These are phyloP conservation scores for Crucihimalaya himalaica DNA, from an alignment of 345 rosid species.

Conservation along the genomic window DNA sequence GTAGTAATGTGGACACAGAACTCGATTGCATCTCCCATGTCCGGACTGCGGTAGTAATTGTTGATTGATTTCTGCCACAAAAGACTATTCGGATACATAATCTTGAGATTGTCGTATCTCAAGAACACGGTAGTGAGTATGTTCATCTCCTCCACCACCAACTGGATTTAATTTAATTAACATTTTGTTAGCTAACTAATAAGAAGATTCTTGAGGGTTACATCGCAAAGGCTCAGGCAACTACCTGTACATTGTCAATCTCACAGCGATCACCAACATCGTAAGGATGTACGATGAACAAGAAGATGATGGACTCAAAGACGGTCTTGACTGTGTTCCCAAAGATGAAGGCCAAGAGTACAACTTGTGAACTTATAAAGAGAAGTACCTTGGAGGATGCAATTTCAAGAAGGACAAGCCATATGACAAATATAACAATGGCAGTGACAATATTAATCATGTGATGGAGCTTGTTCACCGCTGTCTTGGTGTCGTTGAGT, in stretches of 20 bases:
- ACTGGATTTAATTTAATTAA: slow-evolving; percentile 32
- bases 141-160: slow-evolving; percentile 95
- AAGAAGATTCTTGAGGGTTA: background rate
- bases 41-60: slow-evolving; percentile 88
- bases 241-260: slow-evolving; percentile 80
- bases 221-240: background rate
- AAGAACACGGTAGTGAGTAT: slow-evolving; percentile 79
- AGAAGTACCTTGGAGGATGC: slow-evolving; percentile 69
- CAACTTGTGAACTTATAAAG: slow-evolving; percentile 71
- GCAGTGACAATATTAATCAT: slow-evolving; percentile 62
- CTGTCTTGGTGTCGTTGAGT: slow-evolving; percentile 89
- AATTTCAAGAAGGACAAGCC: slow-evolving; percentile 70
- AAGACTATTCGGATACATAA: slow-evolving; percentile 63
- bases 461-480: slow-evolving; percentile 80
- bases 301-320: slow-evolving; percentile 85
- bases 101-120: slow-evolving; percentile 75
- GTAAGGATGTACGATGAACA: slow-evolving; percentile 88
- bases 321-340: slow-evolving; percentile 90
- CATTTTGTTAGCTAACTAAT: background rate
- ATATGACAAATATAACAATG: slow-evolving; percentile 54
- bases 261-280: slow-evolving; percentile 98
- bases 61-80: slow-evolving; percentile 67
- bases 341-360: slow-evolving; percentile 79
- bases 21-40: slow-evolving; percentile 77
- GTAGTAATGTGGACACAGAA: slow-evolving; percentile 75